Evolutionary conservation across 768 basidiomycete genomes (phyloP), one percentile per base, ranked within the genome.

Genomic region (Xerocomus brunneocitrinus): DNA sequence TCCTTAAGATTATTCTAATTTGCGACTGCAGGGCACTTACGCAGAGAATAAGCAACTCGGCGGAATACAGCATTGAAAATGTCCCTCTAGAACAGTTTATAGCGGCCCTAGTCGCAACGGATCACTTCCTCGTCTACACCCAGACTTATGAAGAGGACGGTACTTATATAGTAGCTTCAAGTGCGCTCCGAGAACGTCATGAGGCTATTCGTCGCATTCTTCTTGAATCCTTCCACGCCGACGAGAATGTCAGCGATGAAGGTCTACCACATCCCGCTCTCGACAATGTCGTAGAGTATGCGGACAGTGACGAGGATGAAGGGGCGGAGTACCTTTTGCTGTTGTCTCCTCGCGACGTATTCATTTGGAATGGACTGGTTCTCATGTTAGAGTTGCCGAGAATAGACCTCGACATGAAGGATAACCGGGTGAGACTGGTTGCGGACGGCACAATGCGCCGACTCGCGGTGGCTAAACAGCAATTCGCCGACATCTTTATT

Each of bases 81-180:
- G 73, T 86, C 35, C 77, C 85, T 40, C 73, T 95, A 53, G 87
- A 89, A 48, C 76, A 77, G n/a, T 89, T 95, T 69, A 88, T 98
- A 50, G 74, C 83, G 24, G 76, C 79, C 10, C 78, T 99, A 8
- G 83, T 89, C 22, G 82, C 85, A 31, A 85, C 91, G 7, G 92
- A 90, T 58, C 95, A 98, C 67, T 87, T 94, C 71, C 83, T 99
- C 53, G 90, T 99, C 42, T 95, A 97, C 70, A 97, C 95, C 2
- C 82, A 86, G 55, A 70, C 73, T 8, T 87, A 88, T 67, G 93
- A 95, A 69, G 84, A 87, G 61, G 87, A 95, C n/a, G 93, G 92
- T 5, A 83, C 87, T 10, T 99, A 98, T 66, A 83, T 98, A 56
- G 76, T 99, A 50, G 95, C 91, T 8, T 84, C 91, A 14, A 79